A percentile compares a stretch with the other conserved stretches of the same genome.
These are phyloP conservation scores for Penicillium cosmopolitanum DNA, from an alignment of 495 filamentous ascomycete genomes.

Conservation along the genomic window DNA sequence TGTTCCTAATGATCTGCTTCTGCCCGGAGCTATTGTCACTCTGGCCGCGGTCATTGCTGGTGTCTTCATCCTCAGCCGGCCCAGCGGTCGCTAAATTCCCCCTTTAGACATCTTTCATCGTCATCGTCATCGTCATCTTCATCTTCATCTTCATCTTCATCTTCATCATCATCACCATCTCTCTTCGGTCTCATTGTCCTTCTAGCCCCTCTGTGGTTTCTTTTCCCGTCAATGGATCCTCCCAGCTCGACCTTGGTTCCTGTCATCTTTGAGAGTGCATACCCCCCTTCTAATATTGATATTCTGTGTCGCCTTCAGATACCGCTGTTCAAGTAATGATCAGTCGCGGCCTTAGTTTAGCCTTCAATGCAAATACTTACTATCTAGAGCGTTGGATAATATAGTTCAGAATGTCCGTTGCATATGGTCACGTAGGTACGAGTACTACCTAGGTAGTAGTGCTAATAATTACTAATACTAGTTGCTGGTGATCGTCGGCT, in stretches of 20 bases:
- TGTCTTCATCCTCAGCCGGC: conserved; percentile 87
- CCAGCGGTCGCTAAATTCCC: conserved; percentile 62
- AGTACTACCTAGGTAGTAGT: too few species aligned
- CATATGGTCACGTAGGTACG: too few species aligned
- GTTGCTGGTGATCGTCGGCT: too few species aligned
- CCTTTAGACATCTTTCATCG: neutral
- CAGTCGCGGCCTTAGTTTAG: conserved; percentile 28
- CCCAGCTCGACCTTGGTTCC: conserved; percentile 15
- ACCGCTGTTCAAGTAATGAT: conserved; percentile 35
- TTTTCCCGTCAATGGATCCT: conserved; percentile 21
- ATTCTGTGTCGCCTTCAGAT: conserved; percentile 34
- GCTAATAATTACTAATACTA: too few species aligned
- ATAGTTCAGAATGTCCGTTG: too few species aligned
- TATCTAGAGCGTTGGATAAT: neutral
- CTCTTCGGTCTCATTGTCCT: conserved; percentile 19
- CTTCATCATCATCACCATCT: conserved; percentile 13
- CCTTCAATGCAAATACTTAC: conserved; percentile 38
- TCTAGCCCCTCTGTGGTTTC: conserved; percentile 17
- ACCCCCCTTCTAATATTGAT: conserved; percentile 36
- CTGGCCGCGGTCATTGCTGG: conserved; percentile 91
- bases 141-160: conserved; percentile 11
- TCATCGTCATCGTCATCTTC: conserved; percentile 10
- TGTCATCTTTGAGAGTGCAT: conserved; percentile 26
- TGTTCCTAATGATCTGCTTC: conserved; percentile 90
- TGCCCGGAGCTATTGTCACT: conserved; percentile 94